Base-by-base conservation (phyloP, 352 stramenopile species). In the Globisporangium acanthophoron region DNA sequence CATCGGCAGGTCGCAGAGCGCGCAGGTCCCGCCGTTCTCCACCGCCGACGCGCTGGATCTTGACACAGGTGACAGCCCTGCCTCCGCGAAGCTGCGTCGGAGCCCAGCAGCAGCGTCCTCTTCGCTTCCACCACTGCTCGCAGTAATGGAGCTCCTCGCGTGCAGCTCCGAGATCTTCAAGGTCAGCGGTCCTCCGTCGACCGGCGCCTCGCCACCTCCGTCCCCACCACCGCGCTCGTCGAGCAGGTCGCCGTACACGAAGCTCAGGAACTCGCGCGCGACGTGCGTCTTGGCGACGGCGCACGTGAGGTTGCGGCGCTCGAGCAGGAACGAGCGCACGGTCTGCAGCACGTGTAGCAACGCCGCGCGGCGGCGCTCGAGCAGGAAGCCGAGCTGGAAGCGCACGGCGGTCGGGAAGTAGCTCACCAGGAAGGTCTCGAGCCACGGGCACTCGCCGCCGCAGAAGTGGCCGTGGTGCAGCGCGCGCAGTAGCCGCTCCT, bases 401-500 rank as follows among this genome's bases (percentile, higher is more conserved):
- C 37, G 61, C 43, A 41, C 65, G 11, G 62, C 62, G n/a, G 67
- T 69, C 8, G 64, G 70, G 40, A 78, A 85, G 56, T 67, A 69
- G 46, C 62, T 73, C 39, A 52, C 62, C 37, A 87, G 20, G 44
- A 79, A 85, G 39, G 70, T 73, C 21, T 87, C 66, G 35, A 87
- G 60, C 64, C 77, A 89, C 27, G 74, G 72, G 51, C 76, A 87
- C 31, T 59, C 56, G 31, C 67, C 76, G 31, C 72, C 60, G 48
- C 76, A 89, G 9, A 74, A 62, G 60, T 87, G 76, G 35, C 76
- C 79, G 56, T 84, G 76, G 24, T 83, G 66, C 51, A 89, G 69
- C 33, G 61, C 72, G 5, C 55, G 45, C 5, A 80, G 54, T 21
- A 76, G 29, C 1, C 54, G 54, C 13, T 65, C 64, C 40, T 83